These are phyloP conservation scores for Chrysophaeum taylorii DNA, from an alignment of 352 stramenopile genomes.

Conservation along the genomic window DNA sequence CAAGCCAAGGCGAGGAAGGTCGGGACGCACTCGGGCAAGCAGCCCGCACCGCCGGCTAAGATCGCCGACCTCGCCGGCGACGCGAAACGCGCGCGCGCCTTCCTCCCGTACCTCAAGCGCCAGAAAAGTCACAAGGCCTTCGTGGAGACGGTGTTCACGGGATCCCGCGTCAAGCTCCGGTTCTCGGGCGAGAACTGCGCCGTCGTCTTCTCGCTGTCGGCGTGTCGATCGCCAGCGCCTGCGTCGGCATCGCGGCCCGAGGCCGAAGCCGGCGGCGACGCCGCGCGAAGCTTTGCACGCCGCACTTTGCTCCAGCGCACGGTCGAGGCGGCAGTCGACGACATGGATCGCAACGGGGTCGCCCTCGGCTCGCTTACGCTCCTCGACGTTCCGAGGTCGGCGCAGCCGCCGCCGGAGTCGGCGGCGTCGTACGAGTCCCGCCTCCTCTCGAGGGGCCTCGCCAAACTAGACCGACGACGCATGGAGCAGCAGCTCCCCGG, in stretches of 20 bases:
- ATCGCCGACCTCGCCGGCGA: slow-evolving; percentile 25
- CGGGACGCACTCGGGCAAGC: slow-evolving; percentile 51
- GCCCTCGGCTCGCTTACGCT: slow-evolving; percentile 72
- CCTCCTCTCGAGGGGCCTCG: slow-evolving; percentile 67
- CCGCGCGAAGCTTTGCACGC: slow-evolving; percentile 69
- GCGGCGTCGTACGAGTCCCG: slow-evolving; percentile 60
- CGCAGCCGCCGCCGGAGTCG: too few species aligned
- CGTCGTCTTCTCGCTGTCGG: slow-evolving; percentile 75
- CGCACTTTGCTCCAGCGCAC: slow-evolving; percentile 67
- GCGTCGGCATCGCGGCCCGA: slow-evolving; percentile 17
- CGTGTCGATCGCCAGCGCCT: slow-evolving; percentile 52
- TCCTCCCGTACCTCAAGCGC: slow-evolving; percentile 67
- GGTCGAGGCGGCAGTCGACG: slow-evolving; percentile 73
- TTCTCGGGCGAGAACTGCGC: slow-evolving; percentile 80
- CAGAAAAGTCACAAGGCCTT: slow-evolving; percentile 59
- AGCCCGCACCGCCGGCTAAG: not conserved
- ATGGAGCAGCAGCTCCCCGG: slow-evolving; percentile 52
- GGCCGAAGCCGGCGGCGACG: slow-evolving; percentile 72
- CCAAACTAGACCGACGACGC: slow-evolving; percentile 63
- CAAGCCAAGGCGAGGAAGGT: slow-evolving; percentile 72
- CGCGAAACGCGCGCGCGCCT: slow-evolving; percentile 40
- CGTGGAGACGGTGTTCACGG: slow-evolving; percentile 79
- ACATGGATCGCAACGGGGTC: slow-evolving; percentile 82
- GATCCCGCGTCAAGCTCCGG: slow-evolving; percentile 69
- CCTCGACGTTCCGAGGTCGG: too few species aligned